Conservation (phyloP, 805 yeast genomes). For the Naumovozyma castellii region DNA sequence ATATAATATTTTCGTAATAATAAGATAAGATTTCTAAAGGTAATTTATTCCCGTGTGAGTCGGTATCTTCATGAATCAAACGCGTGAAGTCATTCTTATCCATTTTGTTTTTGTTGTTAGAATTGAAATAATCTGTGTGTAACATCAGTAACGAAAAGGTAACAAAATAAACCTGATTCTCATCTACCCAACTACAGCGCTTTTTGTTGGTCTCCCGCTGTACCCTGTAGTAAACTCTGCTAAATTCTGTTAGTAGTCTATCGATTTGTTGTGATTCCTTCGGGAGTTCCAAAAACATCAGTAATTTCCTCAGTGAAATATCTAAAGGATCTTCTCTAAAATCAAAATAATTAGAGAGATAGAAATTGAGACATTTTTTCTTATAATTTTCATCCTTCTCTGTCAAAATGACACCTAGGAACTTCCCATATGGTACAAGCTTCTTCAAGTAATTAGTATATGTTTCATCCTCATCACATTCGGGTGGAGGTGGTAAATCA, state of each 20-base stretch:
- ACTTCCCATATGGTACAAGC: conserved; percentile 27
- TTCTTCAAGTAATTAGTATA: conserved; percentile 22
- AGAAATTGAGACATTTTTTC: conserved; percentile 21
- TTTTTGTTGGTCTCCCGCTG: conserved; percentile 7
- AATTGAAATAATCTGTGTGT: conserved; percentile 67
- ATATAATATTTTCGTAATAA: conserved; percentile 58
- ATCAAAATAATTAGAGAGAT: conserved; percentile 33
- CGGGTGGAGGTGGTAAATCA: conserved; percentile 24
- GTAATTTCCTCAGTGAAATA: conserved; percentile 49
- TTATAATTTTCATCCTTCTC: conserved; percentile 21
- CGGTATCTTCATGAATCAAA: conserved; percentile 32
- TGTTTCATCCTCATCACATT: conserved; percentile 21
- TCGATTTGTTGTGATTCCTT: conserved; percentile 72
- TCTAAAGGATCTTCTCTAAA: conserved; percentile 53
- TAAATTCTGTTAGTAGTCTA: conserved; percentile 50
- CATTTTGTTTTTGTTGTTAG: conserved; percentile 60
- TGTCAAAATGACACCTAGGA: conserved; percentile 26
- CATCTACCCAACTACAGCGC: conserved; percentile 25
- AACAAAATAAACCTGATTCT: conserved; percentile 52
- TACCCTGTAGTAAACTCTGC: conserved; percentile 39
- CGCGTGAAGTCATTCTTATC: conserved; percentile 50
- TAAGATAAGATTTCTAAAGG: conserved; percentile 42
- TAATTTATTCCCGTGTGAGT: conserved; percentile 21
- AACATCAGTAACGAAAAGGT: conserved; percentile 59
- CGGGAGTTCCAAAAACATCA: conserved; percentile 53